Evolutionary conservation across 305 asterid genomes (phyloP).

Genomic region (Fraxinus platypoda): DNA sequence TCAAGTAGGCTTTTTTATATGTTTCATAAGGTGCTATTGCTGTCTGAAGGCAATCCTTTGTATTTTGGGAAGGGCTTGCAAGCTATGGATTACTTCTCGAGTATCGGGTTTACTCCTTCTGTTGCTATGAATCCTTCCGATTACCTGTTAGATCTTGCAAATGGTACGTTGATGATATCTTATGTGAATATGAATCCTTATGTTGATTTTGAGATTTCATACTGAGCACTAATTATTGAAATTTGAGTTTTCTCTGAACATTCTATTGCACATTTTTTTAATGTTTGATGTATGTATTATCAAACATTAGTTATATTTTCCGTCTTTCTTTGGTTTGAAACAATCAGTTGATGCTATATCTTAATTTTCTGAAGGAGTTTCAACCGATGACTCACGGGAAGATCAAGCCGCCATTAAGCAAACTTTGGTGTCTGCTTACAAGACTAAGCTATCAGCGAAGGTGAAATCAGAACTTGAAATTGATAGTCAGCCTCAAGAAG

Average conservation of each 20-base stretch:
- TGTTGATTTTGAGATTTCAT: not conserved
- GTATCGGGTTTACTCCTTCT: constrained; percentile 37
- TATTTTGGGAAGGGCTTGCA: constrained; percentile 44
- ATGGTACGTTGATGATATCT: constrained; percentile 32
- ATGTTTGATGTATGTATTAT: not conserved
- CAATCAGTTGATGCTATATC: not conserved
- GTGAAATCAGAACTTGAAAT: constrained; percentile 22
- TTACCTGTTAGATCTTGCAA: constrained; percentile 60
- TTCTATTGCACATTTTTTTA: not conserved
- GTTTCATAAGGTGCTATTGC: constrained; percentile 55
- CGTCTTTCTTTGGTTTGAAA: not conserved
- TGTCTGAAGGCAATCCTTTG: constrained; percentile 56
- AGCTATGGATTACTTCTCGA: constrained; percentile 44
- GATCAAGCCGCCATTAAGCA: constrained; percentile 37
- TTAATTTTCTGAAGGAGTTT: constrained; percentile 30
- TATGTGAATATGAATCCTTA: not conserved
- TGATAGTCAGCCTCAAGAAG: not conserved
- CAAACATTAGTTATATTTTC: not conserved
- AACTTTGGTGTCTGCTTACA: constrained; percentile 34
- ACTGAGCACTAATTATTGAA: not conserved
- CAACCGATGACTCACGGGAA: constrained; percentile 29
- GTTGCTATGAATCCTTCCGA: constrained; percentile 60
- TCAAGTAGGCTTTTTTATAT: constrained; percentile 51
- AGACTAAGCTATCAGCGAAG: constrained; percentile 25
- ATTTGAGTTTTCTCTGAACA: not conserved